A percentile compares a stretch with the other conserved stretches of the same genome.
These are phyloP conservation scores for Candida coleopterorum DNA, from an alignment of 805 yeast genomes.

Conservation along the genomic window DNA sequence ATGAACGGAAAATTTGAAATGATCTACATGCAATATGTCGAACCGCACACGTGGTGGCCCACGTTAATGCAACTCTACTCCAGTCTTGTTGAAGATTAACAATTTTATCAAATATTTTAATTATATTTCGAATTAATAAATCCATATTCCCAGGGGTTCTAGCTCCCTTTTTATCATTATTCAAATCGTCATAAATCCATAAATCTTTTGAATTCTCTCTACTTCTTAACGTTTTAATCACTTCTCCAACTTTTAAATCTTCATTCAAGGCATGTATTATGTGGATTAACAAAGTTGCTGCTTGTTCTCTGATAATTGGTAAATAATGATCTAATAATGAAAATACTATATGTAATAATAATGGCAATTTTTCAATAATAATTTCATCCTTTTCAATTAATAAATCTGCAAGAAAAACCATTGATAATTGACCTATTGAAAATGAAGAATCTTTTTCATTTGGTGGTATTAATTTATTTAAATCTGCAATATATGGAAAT, in stretches of 20 bases:
- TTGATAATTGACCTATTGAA: slow-evolving; percentile 82
- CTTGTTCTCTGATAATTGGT: slow-evolving; percentile 78
- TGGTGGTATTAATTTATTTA: slow-evolving; percentile 51
- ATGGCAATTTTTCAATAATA: slow-evolving; percentile 56
- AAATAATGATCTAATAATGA: slow-evolving; percentile 86
- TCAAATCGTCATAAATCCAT: slow-evolving; percentile 87
- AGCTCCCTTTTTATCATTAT: slow-evolving; percentile 69
- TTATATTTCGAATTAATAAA: slow-evolving; percentile 54
- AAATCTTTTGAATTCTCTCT: slow-evolving; percentile 42
- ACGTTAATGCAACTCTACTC: slow-evolving; percentile 75
- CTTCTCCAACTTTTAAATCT: slow-evolving; percentile 49
- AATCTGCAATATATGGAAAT: slow-evolving; percentile 80
- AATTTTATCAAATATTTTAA: slow-evolving; percentile 49
- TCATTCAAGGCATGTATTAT: slow-evolving; percentile 61
- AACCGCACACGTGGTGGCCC: slow-evolving; percentile 98
- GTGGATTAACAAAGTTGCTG: slow-evolving; percentile 69
- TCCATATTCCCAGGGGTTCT: slow-evolving; percentile 88
- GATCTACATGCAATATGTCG: slow-evolving; percentile 96
- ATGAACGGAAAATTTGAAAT: slow-evolving; percentile 84
- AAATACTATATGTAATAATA: slow-evolving; percentile 72
- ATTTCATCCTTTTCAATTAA: slow-evolving; percentile 63
- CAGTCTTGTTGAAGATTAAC: slow-evolving; percentile 70
- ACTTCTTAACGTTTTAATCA: slow-evolving; percentile 54
- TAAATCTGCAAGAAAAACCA: slow-evolving; percentile 80
- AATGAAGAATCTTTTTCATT: slow-evolving; percentile 69